These are phyloP conservation scores for Cercospora brassicicola DNA, from an alignment of 2,329 filamentous ascomycete species.

Conservation along the genomic window DNA sequence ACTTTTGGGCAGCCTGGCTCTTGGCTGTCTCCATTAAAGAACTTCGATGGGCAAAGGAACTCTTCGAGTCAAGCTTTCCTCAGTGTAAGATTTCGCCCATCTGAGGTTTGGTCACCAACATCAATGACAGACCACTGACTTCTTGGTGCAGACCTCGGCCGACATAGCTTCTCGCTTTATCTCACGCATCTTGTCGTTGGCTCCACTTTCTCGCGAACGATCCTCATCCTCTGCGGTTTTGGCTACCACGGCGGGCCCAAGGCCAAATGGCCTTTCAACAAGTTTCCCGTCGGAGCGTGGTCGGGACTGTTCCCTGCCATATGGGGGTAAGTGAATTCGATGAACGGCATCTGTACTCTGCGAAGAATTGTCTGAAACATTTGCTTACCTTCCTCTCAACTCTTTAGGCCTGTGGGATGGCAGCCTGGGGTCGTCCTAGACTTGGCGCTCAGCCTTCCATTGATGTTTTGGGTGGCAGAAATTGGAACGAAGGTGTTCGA, in stretches of 20 bases:
- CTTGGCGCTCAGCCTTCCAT: slow-evolving; percentile 18
- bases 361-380: not conserved
- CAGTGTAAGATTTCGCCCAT: slow-evolving; percentile 16
- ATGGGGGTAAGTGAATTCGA: not conserved
- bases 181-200: slow-evolving; percentile 63
- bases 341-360: not conserved
- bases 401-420: slow-evolving; percentile 11
- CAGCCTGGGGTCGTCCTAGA: slow-evolving; percentile 24
- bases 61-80: slow-evolving; percentile 22
- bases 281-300: slow-evolving; percentile 9
- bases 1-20: slow-evolving; percentile 57
- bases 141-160: slow-evolving; percentile 50
- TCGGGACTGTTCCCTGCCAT: slow-evolving; percentile 17
- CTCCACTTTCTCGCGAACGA: slow-evolving; percentile 55
- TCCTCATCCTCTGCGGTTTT: slow-evolving; percentile 26
- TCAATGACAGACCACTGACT: not conserved
- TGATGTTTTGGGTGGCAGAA: slow-evolving; percentile 27
- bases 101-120: not conserved
- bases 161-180: slow-evolving; percentile 62
- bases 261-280: slow-evolving; percentile 16
- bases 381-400: not conserved
- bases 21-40: slow-evolving; percentile 22
- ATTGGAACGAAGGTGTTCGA: slow-evolving; percentile 28
- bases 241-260: slow-evolving; percentile 15
- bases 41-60: slow-evolving; percentile 21